Evolutionary conservation across 2,329 filamentous ascomycete genomes (phyloP).

Genomic region (Verticillium albo-atrum): DNA sequence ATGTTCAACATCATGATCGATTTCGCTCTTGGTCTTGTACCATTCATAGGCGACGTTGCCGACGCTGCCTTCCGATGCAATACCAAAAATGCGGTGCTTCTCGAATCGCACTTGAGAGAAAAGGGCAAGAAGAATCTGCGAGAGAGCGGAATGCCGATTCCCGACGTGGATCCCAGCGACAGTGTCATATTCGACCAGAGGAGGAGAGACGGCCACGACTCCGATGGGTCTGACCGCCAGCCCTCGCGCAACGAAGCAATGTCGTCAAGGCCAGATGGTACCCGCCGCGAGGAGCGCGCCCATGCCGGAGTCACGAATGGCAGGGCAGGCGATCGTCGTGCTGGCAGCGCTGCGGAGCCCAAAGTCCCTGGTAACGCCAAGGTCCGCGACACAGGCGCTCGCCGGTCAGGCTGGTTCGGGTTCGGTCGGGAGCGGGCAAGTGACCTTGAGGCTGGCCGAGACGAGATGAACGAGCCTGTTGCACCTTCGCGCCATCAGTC

Average conservation of each 20-base stretch:
- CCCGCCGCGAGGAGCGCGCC: constrained; percentile 1
- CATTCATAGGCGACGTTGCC: constrained; percentile 69
- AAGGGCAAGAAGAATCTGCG: constrained; percentile 58
- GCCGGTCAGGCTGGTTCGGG: not conserved
- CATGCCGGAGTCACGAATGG: no score
- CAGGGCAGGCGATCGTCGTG: not conserved
- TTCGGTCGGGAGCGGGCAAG: not conserved
- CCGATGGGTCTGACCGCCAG: not conserved
- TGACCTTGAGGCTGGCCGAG: not conserved
- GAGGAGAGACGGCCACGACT: not conserved
- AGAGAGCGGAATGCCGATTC: constrained; percentile 39
- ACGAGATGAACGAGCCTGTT: not conserved
- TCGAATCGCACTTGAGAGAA: constrained; percentile 64
- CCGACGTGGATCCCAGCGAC: constrained; percentile 47
- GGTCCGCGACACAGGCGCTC: constrained; percentile 3
- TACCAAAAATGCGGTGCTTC: constrained; percentile 66
- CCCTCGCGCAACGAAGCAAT: constrained; percentile 14
- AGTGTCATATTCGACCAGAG: constrained; percentile 45
- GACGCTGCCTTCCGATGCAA: constrained; percentile 74
- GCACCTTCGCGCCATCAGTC: not conserved
- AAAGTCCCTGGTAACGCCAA: constrained; percentile 5
- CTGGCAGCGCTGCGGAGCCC: not conserved
- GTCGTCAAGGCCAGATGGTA: constrained; percentile 11
- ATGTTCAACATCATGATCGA: constrained; percentile 73
- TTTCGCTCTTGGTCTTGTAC: constrained; percentile 68